Evolutionary conservation across 257 asterid genomes (phyloP), one percentile per base, ranked within the genome.

Genomic region (Nyctanthes arbortristis): DNA sequence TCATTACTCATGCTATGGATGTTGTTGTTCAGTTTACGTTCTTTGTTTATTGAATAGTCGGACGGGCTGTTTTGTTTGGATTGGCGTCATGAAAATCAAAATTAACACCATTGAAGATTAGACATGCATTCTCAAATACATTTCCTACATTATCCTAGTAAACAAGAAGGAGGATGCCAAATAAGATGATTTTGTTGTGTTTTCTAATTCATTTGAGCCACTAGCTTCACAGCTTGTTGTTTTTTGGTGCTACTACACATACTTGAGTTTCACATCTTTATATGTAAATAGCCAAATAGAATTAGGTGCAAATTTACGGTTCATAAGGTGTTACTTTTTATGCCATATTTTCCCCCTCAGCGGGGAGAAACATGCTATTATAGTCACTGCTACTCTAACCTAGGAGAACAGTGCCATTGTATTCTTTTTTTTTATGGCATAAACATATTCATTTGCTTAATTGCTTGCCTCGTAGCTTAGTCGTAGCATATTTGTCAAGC

Each of bases 231-330:
- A 18, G 14, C 37, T 16, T 3, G 6, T 40, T 28, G 39, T 65
- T 30, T 28, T 43, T n/a, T n/a, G n/a, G n/a, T 65, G 70, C 60
- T 65, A 28, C 13, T 29, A 43, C 29, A 29, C 60, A 65, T 4
- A 33, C 45, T 7, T 40, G 40, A 1, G 40, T 22, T 16, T n/a
- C 40, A 4, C 49, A 25, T 47, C 61, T 30, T 49, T 32, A 43
- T 9, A 25, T 27, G 4, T n/a, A 14, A 16, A 34, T 7, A 56
- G 7, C 2, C 16, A 10, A 34, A 8, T 35, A 32, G 56, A 24
- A 10, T 52, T 54, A 66, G 24, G 1, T 54, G 24, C 28, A 22
- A 49, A 16, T 10, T 2, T 37, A 12, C 10, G 58, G 27, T 27
- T 3, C 16, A 65, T 43, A 36, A 27, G 14, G 40, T 52, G 63